Evolutionary conservation across 2,329 filamentous ascomycete species (phyloP).

Genomic region (Eutypa lata): DNA sequence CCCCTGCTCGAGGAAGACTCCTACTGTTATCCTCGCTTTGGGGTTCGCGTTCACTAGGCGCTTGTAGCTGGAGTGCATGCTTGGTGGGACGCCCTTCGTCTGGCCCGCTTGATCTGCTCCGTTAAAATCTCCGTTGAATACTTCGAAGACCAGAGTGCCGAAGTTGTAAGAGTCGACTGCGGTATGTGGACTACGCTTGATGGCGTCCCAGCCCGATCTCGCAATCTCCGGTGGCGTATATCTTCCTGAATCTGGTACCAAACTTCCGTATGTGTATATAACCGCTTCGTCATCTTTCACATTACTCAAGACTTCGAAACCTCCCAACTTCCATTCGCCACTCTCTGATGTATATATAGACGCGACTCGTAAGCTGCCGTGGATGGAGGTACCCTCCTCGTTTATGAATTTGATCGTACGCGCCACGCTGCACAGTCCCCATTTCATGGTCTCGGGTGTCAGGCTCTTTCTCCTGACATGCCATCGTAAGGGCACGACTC

Average conservation of each 20-base stretch:
- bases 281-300: slow-evolving; percentile 94
- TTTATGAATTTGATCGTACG: slow-evolving; percentile 96
- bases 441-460: slow-evolving; percentile 91
- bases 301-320: slow-evolving; percentile 89
- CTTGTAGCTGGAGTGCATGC: slow-evolving; percentile 90
- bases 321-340: slow-evolving; percentile 95
- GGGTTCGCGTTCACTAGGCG: slow-evolving; percentile 84
- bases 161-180: slow-evolving; percentile 87
- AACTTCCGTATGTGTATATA: slow-evolving; percentile 87
- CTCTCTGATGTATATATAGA: slow-evolving; percentile 94
- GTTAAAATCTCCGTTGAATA: slow-evolving; percentile 81
- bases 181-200: slow-evolving; percentile 77
- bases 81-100: slow-evolving; percentile 79
- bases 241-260: slow-evolving; percentile 78
- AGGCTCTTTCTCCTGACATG: slow-evolving; percentile 84
- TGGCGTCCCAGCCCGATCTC: slow-evolving; percentile 84
- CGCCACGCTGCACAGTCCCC: slow-evolving; percentile 85
- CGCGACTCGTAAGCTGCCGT: slow-evolving; percentile 79
- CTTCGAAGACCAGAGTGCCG: slow-evolving; percentile 81
- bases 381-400: slow-evolving; percentile 84
- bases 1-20: slow-evolving; percentile 87
- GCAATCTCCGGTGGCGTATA: slow-evolving; percentile 87
- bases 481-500: slow-evolving; percentile 83
- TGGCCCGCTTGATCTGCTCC: slow-evolving; percentile 78
- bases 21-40: slow-evolving; percentile 79